Evolutionary conservation across 1,139 yeast genomes (phyloP), one percentile per base, ranked within the genome.

Genomic region (Kurtzmaniella natalensis): DNA sequence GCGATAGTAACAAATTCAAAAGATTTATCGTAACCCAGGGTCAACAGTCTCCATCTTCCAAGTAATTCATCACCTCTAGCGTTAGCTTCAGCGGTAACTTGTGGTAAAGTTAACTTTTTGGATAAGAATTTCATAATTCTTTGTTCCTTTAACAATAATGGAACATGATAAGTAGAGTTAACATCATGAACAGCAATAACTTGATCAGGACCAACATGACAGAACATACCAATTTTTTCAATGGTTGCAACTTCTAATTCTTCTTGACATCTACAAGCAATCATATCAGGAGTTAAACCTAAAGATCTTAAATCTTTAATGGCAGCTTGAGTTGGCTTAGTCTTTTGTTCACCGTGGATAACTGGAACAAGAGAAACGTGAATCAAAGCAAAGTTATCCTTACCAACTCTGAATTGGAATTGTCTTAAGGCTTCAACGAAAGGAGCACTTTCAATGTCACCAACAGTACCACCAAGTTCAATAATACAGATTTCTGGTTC

Each of bases 261-360:
- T 48, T 84, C 85, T 40, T 87, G 76, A 70, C 98, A 92, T 70
- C 99, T 81, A 70, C 97, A 92, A 39, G 97, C 98, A 65, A 92
- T 87, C 78, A 92, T 83, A 61, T 94, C 97, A 11, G 98, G 97
- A 29, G 83, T 77, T 57, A 94, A 75, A 49, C 99, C 99, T 45
- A 92, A 71, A 36, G 95, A 84, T 66, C 99, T 81, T 62, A 92
- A 76, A 59, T 92, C 98, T 60, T 88, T 87, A 54, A 94, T 85
- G 30, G 99, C 99, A 42, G 97, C 98, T 68, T 92, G 99, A 8
- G 99, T 92, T 38, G 99, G 99, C 66, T 92, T 92, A 33, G 99
- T 92, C 73, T 92, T 92, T 65, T 92, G 96, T 69, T 92, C 99
- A 41, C 97, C 98, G 47, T 88, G 95, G 52, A 92, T 92, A 35